Base-by-base conservation (phyloP, 2,329 filamentous ascomycete genomes). In the Fusarium sp. region DNA sequence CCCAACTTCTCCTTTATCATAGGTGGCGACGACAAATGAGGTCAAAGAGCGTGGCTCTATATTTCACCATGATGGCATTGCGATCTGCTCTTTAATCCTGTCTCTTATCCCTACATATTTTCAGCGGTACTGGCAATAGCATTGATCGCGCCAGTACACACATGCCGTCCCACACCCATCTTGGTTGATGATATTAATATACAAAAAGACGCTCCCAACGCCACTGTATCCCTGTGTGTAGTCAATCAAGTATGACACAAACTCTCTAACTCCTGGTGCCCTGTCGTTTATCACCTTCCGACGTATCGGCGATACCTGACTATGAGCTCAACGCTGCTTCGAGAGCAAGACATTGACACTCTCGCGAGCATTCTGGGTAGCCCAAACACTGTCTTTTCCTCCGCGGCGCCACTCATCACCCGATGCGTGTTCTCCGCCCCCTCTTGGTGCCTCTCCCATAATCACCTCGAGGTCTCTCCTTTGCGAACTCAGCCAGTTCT, bases 381-480 rank as follows among this genome's bases (percentile, higher is more conserved):
- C 75, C 85, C 85, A 88, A 28, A 87, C 75, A 60, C 84, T 85
- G 42, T 80, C 78, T 55, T 74, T 75, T 6, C 85, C 85, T 12
- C 84, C 83, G 58, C 83, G 83, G 61, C 90, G 83, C 88, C 90
- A 93, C 74, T 92, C 90, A 65, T 88, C 86, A 5, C 84, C 84
- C 3, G 76, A 77, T 3, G 80, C 78, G 61, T 83, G 78, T 63
- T 87, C 83, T 41, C 83, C 81, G 32, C 84, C 80, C 78, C 91
- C 80, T 51, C 88, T 83, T 47, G 87, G 85, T 2, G 89, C 88
- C 77, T 97, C 93, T 55, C 93, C 94, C 61, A 95, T 84, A 43
- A 97, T 89, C 7, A 95, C 88, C 72, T 96, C 93, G 32, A 97
- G 81, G 74, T 98, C 94, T 44, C 93, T 85, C 78, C 93, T 93